Evolutionary conservation across 257 asterid genomes (phyloP).

Genomic region (Euphrasia confusa): DNA sequence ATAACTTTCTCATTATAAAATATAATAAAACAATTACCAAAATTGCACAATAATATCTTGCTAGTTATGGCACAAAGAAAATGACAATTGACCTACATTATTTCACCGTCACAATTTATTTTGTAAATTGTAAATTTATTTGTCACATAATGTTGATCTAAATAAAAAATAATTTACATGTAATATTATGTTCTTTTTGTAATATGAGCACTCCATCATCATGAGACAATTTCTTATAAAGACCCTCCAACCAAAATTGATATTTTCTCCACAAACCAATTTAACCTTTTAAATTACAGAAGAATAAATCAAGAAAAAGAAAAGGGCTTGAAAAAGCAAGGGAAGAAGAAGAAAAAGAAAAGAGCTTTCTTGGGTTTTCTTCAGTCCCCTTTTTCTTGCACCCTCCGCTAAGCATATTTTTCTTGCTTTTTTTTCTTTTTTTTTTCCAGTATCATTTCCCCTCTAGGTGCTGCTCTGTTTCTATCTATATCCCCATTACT

Average conservation of each 20-base stretch:
- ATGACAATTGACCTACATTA: too few relatives aligned
- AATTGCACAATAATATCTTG: too few relatives aligned
- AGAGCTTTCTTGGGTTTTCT: conserved; percentile 30
- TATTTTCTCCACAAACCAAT: conserved; percentile 25
- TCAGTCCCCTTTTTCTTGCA: conserved; percentile 46
- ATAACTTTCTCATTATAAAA: too few relatives aligned
- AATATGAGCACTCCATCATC: conserved; percentile 23
- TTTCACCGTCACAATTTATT: too few relatives aligned
- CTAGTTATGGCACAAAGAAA: too few relatives aligned
- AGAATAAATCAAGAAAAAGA: conserved; percentile 13
- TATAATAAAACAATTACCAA: too few relatives aligned
- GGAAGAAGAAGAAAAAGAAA: conserved; percentile 19
- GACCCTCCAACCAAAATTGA: conserved; percentile 28
- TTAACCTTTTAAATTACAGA: not conserved
- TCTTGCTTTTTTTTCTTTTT: conserved; percentile 17
- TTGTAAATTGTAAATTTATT: too few relatives aligned
- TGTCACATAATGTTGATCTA: too few relatives aligned
- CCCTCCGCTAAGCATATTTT: conserved; percentile 64
- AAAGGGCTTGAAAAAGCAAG: conserved; percentile 33
- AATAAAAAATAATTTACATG: too few relatives aligned
- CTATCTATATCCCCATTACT: conserved; percentile 1
- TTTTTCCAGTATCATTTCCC: conserved; percentile 14
- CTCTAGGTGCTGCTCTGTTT: conserved; percentile 11
- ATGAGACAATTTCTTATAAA: conserved; percentile 38
- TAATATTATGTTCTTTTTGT: too few relatives aligned